Evolutionary conservation across 208 protist genomes (phyloP), one percentile per base, ranked within the genome.

Genomic region (Leishmania tropica): DNA sequence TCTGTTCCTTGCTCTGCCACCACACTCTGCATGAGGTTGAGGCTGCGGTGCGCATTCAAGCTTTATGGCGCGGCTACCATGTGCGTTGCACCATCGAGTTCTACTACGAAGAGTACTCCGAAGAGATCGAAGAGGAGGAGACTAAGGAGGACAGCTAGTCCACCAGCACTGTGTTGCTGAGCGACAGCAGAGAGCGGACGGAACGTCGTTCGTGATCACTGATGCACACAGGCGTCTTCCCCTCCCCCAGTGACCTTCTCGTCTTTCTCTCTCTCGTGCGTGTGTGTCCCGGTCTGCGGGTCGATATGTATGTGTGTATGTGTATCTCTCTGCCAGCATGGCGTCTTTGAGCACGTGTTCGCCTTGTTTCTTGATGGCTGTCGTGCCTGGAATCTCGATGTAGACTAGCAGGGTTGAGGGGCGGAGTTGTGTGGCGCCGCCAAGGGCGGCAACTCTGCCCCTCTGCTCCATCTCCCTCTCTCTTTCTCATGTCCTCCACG

Each of bases 71-170:
- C 56, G 92, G 92, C 45, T 92, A 87, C 76, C 56, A 68, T 21
- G 81, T 85, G 28, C 89, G 89, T 7, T 78, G 84, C 74, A 58
- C 78, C 24, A 79, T 89, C 40, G 90, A 91, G 74, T 90, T 88
- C 77, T 93, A 88, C 83, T 93, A 90, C 78, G 90, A 95, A 76
- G 86, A 89, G 67, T 93, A 84, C 76, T 80, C 81, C 76, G 85
- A 88, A 64, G 78, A 89, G 78, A 83, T 88, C 0, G 77, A 62
- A 1, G 78, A 79, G 19, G 81, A 83, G 28, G 80, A 73, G 15
- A 24, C 48, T 2, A 48, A 81, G n/a, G 56, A 19, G 24, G 42
- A 19, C 11, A 51, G 70, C 17, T 15, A 35, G 3, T 37, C 15
- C 40, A 54, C 47, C 45, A 21, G 13, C 70, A 53, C 70, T 31